Base-by-base conservation (phyloP, 495 filamentous ascomycete species). In the Massariosphaeria phaeospora region DNA sequence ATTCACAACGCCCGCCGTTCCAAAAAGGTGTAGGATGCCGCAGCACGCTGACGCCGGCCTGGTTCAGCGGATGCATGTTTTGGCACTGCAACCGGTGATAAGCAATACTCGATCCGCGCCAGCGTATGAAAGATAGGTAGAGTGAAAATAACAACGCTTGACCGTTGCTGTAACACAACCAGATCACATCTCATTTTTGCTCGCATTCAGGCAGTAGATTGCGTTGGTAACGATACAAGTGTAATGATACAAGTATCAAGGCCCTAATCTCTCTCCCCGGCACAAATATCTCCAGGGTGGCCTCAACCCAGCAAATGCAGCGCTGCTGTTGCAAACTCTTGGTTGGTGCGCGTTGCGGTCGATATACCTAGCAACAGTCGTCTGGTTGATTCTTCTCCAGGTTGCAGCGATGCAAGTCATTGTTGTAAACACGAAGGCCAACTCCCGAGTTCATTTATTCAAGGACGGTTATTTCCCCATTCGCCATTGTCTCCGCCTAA, bases 161-260 rank as follows among this genome's bases (percentile, higher is more conserved):
- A 23, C 6, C 10, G 23, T 43, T 33, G 10, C 31, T 36, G 39
- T 5, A 44, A 26, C 20, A 24, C 27, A 25, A 9, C 10, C 21
- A n/a, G 6, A 18, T 35, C 26, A 20, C 25, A 34, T 30, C 35
- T 24, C 35, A 46, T 56, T 15, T 49, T 30, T 40, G 36, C 9
- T 49, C 38, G 23, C 33, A 51, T 58, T 58, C 48, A 58, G 55
- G 47, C 55, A 52, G 55, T 58, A 52, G 29, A 58, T 58, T 38
- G 27, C 38, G 21, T 23, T 29, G 29, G 38, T 27, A 57, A 34
- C 31, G 38, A 30, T n/a, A n/a, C n/a, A n/a, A n/a, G n/a, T n/a
- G n/a, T n/a, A n/a, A n/a, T n/a, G n/a, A n/a, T n/a, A n/a, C n/a
- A n/a, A n/a, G n/a, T n/a, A n/a, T n/a, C n/a, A n/a, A n/a, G n/a